Conservation (phyloP, 2,329 filamentous ascomycete species). For the Phoma sp. region DNA sequence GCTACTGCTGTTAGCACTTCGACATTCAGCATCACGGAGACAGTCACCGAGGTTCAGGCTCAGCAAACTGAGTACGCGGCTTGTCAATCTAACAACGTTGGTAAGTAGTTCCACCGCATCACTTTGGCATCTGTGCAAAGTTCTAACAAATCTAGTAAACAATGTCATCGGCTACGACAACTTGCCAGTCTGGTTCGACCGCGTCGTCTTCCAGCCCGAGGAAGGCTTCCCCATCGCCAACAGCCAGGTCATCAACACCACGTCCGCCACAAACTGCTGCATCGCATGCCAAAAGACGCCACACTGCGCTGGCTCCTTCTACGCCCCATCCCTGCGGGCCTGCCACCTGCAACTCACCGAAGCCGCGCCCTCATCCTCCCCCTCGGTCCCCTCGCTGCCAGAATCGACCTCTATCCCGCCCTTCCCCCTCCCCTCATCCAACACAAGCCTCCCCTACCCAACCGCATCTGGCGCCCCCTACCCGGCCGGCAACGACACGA, state of each 20-base stretch:
- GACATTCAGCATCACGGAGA: constrained; percentile 26
- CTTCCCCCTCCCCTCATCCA: constrained; percentile 10
- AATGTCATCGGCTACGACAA: constrained; percentile 24
- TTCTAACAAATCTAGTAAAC: constrained; percentile 28
- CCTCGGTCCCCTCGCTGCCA: constrained; percentile 9
- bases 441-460: constrained; percentile 5
- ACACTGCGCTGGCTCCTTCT: constrained; percentile 37
- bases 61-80: constrained; percentile 30
- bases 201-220: constrained; percentile 27
- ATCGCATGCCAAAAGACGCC: constrained; percentile 35
- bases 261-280: constrained; percentile 28
- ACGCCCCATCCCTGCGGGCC: constrained; percentile 22
- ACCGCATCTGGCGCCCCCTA: constrained; percentile 7
- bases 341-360: constrained; percentile 36
- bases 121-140: no score
- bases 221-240: constrained; percentile 34
- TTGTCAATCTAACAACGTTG: constrained; percentile 35
- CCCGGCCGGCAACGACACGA: constrained; percentile 6
- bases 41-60: constrained; percentile 20
- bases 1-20: constrained; percentile 25
- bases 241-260: constrained; percentile 26
- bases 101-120: constrained; percentile 18
- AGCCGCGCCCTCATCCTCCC: constrained; percentile 14
- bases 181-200: constrained; percentile 28
- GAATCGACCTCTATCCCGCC: background rate